Evolutionary conservation across 2,329 filamentous ascomycete species (phyloP), one percentile per base, ranked within the genome.

Genomic region (Colletotrichum paranaense): DNA sequence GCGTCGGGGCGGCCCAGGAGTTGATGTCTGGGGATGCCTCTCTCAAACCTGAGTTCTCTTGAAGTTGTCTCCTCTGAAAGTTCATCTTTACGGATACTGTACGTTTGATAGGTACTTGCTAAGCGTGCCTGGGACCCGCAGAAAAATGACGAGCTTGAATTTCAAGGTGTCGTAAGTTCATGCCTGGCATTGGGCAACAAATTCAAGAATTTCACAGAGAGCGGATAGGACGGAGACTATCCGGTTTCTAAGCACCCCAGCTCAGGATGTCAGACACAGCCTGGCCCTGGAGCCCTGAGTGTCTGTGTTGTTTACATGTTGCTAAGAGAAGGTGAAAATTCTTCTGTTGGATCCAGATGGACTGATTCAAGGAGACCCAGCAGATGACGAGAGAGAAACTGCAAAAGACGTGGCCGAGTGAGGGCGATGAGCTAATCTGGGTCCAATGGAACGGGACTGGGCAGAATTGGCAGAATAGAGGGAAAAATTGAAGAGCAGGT

Each of bases 381-480:
- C 16, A 22, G 62, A 57, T 65, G 52, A 65, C 62, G 62, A 46
- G 52, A 57, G 52, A 65, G 52, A 65, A 65, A 65, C 24, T 57
- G 26, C 16, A 35, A 19, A 35, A 57, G 62, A 42, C 32, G 52
- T 57, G 62, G 32, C 52, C 35, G 8, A n/a, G 30, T 19, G 49
- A 30, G 49, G 16, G 26, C 30, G 24, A 46, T 57, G 62, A 57
- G 62, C 62, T 16, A 42, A 65, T 46, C 62, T 46, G 52, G 62
- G 52, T 28, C 62, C 24, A 26, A 24, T 9, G 32, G 1, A 28
- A 30, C 49, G n/a, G 22, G 26, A 49, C 4, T 16, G 38, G 38
- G 24, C 35, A 49, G 28, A 28, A 16, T 49, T 19, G 35, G 24
- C 30, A 56, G 5, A 55, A 28, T 11, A 38, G 8, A 8, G 1